Base-by-base conservation (phyloP, 2,329 filamentous ascomycete genomes). In the Pseudogymnoascus pannorum region DNA sequence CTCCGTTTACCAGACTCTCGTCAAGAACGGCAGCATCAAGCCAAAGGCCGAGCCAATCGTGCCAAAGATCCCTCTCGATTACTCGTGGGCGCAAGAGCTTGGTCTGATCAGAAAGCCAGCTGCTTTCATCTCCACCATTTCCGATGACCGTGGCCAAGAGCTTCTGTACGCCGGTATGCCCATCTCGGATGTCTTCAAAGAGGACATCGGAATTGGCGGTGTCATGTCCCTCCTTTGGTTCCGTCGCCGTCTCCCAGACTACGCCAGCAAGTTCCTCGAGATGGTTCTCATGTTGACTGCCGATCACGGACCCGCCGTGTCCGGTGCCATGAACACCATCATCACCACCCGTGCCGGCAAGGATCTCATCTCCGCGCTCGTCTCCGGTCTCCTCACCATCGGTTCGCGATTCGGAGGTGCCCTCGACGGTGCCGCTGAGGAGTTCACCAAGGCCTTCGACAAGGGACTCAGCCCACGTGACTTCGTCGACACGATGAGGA, bases 281-380 rank as follows among this genome's bases (percentile, higher is more conserved):
- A 99, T 99, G 94, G 94, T 99, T 68, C 93, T 99, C 77, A 99
- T 99, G 94, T 87, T 99, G 74, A 99, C 94, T 74, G 94, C 94
- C 71, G 94, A 99, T 75, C 94, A 99, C 87, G 94, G 94, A 79
- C 94, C 94, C 60, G 94, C 94, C 71, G 94, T 99, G 71, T 99
- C 94, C 71, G 94, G 94, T 85, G 94, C 94, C 77, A 99, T 99
- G 94, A 99, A 99, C 88, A 99, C 94, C 76, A 99, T 99, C 77
- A 97, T 99, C 76, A 99, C 94, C 66, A 99, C 94, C 64, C 91
- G 94, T 89, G 94, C 94, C 66, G 94, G 94, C 77, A 99, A 99
- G 85, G 94, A 99, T 75, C 81, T 99, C 69, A 97, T 99, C 81
- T 92, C 87, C 72, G 89, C 94, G 57, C 85, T 99, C 66, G 94